These are phyloP conservation scores for Saccharomycopsis fermentans DNA, from an alignment of 805 yeast genomes.

Conservation along the genomic window DNA sequence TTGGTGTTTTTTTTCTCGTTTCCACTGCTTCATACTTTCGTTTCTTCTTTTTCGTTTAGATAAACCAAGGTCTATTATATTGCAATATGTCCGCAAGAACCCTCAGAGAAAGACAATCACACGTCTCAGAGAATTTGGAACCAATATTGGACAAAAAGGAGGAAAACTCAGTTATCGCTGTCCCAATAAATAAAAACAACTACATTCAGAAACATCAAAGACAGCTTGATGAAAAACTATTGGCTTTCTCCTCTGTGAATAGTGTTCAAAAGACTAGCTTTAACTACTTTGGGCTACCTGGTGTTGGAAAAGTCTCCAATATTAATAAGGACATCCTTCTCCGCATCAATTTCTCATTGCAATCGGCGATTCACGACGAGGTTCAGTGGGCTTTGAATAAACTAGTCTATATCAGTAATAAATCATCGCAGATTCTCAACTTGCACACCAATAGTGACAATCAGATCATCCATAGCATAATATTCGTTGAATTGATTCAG, in stretches of 20 bases:
- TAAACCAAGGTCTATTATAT: not conserved
- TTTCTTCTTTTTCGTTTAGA: too few species aligned
- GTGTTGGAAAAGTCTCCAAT: constrained; percentile 9
- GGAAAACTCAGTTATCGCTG: not conserved
- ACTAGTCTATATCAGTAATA: constrained; percentile 7
- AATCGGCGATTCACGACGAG: constrained; percentile 7
- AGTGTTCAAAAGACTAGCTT: constrained; percentile 2
- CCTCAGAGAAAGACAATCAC: not conserved
- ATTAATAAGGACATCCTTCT: constrained; percentile 3
- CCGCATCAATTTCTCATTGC: constrained; percentile 8
- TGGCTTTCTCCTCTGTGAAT: not conserved
- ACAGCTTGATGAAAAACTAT: constrained; percentile 5
- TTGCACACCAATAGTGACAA: constrained; percentile 1
- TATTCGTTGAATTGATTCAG: constrained; percentile 9
- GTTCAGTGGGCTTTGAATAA: constrained; percentile 17
- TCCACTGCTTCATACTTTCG: too few species aligned
- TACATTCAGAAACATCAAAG: constrained; percentile 11
- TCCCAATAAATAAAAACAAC: constrained; percentile 14
- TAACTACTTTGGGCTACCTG: constrained; percentile 16
- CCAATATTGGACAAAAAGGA: not conserved
- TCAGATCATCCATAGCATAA: not conserved
- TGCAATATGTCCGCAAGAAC: not conserved
- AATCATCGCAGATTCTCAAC: constrained; percentile 7
- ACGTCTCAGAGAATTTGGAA: not conserved
- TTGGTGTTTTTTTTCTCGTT: too few species aligned